phyloP scores from a whole-genome alignment of 441 rosid species.

The Kokia cookei region DNA sequence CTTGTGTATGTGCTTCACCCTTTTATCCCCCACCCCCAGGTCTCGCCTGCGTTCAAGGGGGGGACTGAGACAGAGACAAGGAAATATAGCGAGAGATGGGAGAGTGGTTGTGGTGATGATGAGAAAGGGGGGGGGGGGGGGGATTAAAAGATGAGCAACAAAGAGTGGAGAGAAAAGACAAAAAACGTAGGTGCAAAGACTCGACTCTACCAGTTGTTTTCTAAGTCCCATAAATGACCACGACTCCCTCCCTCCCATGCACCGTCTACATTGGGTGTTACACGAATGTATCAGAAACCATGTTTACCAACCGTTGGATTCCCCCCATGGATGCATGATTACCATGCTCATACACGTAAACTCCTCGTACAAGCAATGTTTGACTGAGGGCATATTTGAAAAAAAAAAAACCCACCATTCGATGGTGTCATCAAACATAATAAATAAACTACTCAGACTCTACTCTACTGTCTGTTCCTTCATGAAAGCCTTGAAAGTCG shows the following conservation, averaged over 20 bases:
- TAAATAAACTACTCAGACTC: not conserved
- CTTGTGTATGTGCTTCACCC: not conserved
- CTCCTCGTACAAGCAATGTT: slow-evolving; percentile 22
- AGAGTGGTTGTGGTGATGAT: slow-evolving; percentile 14
- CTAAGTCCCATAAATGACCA: slow-evolving; percentile 59
- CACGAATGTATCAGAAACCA: not conserved
- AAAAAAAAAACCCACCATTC: slow-evolving; percentile 6
- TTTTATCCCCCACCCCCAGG: slow-evolving; percentile 40
- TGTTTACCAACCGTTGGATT: slow-evolving; percentile 20
- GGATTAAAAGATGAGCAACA: slow-evolving; percentile 38
- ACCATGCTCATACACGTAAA: not conserved
- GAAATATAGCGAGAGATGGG: slow-evolving; percentile 14
- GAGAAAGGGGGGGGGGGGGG: slow-evolving; percentile 16
- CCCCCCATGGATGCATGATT: not conserved
- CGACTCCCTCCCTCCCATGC: slow-evolving; percentile 32
- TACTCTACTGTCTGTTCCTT: slow-evolving; percentile 6
- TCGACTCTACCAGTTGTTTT: slow-evolving; percentile 40
- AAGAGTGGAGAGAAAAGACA: slow-evolving; percentile 45
- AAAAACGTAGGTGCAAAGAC: slow-evolving; percentile 29
- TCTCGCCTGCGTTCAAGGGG: slow-evolving; percentile 63
- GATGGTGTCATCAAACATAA: slow-evolving; percentile 27
- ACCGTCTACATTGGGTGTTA: not conserved
- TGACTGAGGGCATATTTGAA: not conserved
- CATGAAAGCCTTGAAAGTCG: slow-evolving; percentile 6
- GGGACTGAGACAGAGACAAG: slow-evolving; percentile 18